Evolutionary conservation across 2,329 filamentous ascomycete species (phyloP), one percentile per base, ranked within the genome.

Genomic region (Sporothrix luriei): DNA sequence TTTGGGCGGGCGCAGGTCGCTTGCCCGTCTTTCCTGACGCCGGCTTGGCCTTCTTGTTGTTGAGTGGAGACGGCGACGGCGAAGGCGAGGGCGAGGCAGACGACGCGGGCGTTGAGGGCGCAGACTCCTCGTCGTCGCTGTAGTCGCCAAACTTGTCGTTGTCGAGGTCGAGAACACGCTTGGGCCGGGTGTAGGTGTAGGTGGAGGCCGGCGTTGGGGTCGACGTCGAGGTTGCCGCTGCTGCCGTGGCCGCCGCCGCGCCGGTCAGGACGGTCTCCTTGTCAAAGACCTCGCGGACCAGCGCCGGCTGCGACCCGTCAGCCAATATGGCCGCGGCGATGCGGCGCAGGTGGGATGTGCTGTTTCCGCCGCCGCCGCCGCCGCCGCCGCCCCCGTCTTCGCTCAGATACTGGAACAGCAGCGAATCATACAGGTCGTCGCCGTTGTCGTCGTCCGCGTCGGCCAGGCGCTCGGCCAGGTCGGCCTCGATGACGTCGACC

Each of bases 401-500:
- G 3, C 79, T 78, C 68, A 90, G 78, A 74, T 92, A 93, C 69
- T 81, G 82, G 64, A 85, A 82, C 1, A 94, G 78, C 29, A 94
- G 82, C 33, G 87, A 88, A 16, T 86, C 79, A 21, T 78, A 75
- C 19, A 90, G 77, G 55, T 29, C 5, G 21, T 66, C 38, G 21
- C 75, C 69, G 11, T 73, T 78, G 6, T 69, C 66, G 16, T 57
- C 52, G 6, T 33, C 29, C 29, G 29, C 13, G 10, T 73, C 76
- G 57, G 80, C 78, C 19, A 84, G 77, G 6, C 89, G 83, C 71
- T 88, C 86, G 6, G 84, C 78, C 77, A 91, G 88, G 74, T 96
- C 92, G 3, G 83, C 81, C 73, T 95, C 90, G 14, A 97, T 81
- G 7, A 91, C 87, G 75, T 94, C 90, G 5, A 96, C 78, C 84